These are phyloP conservation scores for Aspergillus costaricaensis DNA, from an alignment of 2,329 filamentous ascomycete species.

Conservation along the genomic window DNA sequence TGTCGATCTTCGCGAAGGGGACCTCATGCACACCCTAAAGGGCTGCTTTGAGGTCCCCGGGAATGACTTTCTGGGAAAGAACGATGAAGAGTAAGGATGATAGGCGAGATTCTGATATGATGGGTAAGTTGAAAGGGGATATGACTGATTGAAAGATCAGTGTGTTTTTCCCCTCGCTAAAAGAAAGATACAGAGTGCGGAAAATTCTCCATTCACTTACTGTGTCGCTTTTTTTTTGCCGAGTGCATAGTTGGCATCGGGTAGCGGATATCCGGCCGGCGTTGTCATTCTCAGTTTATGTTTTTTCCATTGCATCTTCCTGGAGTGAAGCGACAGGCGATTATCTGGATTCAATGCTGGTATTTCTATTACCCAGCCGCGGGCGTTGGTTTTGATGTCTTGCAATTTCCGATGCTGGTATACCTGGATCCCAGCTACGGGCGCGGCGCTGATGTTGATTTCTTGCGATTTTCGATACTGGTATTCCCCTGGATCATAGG, in stretches of 20 bases:
- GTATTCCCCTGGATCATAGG: too few relatives aligned
- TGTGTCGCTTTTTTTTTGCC: background rate
- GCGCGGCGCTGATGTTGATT: too few relatives aligned
- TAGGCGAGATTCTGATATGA: background rate
- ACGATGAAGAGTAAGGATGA: background rate
- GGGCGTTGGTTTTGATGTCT: too few relatives aligned
- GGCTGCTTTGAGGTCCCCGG: slow-evolving; percentile 1
- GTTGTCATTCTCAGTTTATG: too few relatives aligned
- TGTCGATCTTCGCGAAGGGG: slow-evolving; percentile 25
- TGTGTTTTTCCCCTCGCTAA: background rate
- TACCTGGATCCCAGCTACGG: too few relatives aligned
- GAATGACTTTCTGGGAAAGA: background rate
- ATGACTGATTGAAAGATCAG: background rate
- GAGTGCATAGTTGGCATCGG: background rate
- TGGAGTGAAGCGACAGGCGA: too few relatives aligned
- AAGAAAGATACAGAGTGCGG: background rate
- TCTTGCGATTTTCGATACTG: too few relatives aligned
- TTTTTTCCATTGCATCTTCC: too few relatives aligned
- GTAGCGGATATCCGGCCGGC: too few relatives aligned
- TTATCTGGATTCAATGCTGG: too few relatives aligned
- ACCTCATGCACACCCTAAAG: background rate
- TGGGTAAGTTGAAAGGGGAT: background rate
- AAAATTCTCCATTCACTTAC: background rate
- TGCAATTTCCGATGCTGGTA: too few relatives aligned
- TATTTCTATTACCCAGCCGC: too few relatives aligned